Percentiles rank a stretch among this genome's conserved stretches.
phyloP scores from a whole-genome alignment of 176 grass and related monocot species.

The Panicum miliaceum region DNA sequence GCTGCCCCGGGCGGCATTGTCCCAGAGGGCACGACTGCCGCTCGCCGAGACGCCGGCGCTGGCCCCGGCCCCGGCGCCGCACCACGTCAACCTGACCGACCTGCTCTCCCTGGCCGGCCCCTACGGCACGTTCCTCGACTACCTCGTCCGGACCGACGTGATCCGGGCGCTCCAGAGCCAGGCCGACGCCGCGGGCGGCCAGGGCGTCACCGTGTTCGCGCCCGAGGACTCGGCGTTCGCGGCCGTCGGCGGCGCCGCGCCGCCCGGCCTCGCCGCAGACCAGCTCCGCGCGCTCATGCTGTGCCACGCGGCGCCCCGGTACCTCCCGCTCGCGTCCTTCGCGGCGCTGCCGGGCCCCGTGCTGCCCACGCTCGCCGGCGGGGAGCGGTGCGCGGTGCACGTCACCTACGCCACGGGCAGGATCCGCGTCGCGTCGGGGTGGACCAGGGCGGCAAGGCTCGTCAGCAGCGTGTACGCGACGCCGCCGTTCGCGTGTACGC shows the following conservation, averaged over 20 bases:
- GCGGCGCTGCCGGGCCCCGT: constrained; percentile 40
- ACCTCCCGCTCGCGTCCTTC: constrained; percentile 58
- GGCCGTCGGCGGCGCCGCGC: constrained; percentile 14
- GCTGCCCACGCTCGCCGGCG: constrained; percentile 41
- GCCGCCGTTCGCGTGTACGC: constrained; percentile 43
- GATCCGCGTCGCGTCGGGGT: constrained; percentile 37
- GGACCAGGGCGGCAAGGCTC: constrained; percentile 40
- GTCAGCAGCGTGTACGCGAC: constrained; percentile 59
- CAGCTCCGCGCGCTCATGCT: constrained; percentile 55
- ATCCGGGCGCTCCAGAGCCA: constrained; percentile 56
- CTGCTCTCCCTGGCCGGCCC: constrained; percentile 57
- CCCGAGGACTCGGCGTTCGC: constrained; percentile 54
- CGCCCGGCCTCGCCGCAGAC: constrained; percentile 53
- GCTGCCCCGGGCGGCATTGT: not conserved
- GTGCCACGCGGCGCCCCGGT: constrained; percentile 49
- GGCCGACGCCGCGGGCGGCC: constrained; percentile 44
- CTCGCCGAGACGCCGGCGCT: constrained; percentile 43
- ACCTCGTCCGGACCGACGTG: constrained; percentile 53
- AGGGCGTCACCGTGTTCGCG: constrained; percentile 62
- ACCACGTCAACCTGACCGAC: constrained; percentile 51
- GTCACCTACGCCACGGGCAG: constrained; percentile 45
- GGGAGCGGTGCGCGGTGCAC: constrained; percentile 41
- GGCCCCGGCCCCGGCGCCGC: constrained; percentile 60
- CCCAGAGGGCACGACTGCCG: not conserved
- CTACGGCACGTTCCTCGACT: constrained; percentile 47